Evolutionary conservation across 1,139 yeast species (phyloP).

Genomic region (Yamadazyma kanchanaburiensis): DNA sequence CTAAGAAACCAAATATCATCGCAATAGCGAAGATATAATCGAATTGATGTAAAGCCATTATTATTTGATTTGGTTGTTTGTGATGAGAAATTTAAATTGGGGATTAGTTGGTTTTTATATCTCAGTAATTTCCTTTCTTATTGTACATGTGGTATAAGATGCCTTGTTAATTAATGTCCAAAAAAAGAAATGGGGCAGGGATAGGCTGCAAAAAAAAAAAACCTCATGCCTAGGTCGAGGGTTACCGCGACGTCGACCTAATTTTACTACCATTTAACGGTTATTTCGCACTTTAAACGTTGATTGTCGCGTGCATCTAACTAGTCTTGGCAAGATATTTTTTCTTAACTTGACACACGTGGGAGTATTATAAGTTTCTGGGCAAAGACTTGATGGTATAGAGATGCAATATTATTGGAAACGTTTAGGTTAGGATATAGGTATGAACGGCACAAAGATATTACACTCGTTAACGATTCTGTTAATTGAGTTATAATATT

Average conservation of each 20-base stretch:
- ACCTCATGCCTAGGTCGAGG: neutral
- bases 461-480: too few relatives aligned
- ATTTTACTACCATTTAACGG: neutral
- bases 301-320: constrained; percentile 3
- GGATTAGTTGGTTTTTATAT: constrained; percentile 2
- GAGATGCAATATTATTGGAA: too few relatives aligned
- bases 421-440: too few relatives aligned
- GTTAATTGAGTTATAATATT: too few relatives aligned
- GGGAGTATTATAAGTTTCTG: constrained; percentile 2
- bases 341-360: constrained; percentile 6
- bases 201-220: constrained; percentile 1
- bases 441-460: too few relatives aligned
- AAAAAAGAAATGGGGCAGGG: neutral
- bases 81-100: constrained; percentile 1
- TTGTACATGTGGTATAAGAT: constrained; percentile 5
- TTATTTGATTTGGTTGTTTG: neutral
- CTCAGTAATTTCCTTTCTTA: constrained; percentile 1
- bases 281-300: too few relatives aligned
- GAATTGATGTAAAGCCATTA: constrained; percentile 50
- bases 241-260: neutral
- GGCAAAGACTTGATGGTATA: too few relatives aligned
- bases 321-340: constrained; percentile 3
- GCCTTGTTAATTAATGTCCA: constrained; percentile 5
- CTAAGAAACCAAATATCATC: constrained; percentile 70
- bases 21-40: constrained; percentile 66